Evolutionary conservation across 768 basidiomycete species (phyloP), one percentile per base, ranked within the genome.

Genomic region (Boletus barrowsii): DNA sequence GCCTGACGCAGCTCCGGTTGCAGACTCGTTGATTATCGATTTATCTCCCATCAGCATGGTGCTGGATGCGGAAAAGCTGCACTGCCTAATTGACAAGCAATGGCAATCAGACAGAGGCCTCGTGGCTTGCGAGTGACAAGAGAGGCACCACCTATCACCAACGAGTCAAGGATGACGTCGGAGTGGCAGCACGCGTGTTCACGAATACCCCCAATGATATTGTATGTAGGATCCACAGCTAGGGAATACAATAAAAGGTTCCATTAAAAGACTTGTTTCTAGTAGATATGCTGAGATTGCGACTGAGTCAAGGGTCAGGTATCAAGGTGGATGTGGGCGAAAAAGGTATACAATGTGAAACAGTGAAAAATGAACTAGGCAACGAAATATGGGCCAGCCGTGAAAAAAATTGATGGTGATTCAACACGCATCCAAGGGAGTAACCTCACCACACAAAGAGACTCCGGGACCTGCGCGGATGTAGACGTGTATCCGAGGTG

Each of bases 241-340:
- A 62, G 35, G 52, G 61, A 58, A 58, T 69, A 68, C 64, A 68
- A 17, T 52, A 50, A 53, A 66, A 51, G 18, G 36, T 50, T 64
- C 59, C 62, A 64, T 59, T 66, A 58, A 66, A 29, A 56, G 43
- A 30, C 54, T 29, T 55, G 64, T 55, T 58, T 66, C 66, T 68
- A 66, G 36, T 67, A 60, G 47, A 53, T 49, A 65, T 66, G 66
- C 56, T 45, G 56, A 56, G 56, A 60, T 60, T 61, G 63, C 10
- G 54, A 61, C 53, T 45, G 47, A 50, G 36, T 47, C 24, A 40
- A 51, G 41, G 49, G 60, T 57, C 51, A 63, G 65, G 61, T 66
- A 65, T 68, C 56, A 49, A 46, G 48, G 35, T 54, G 55, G 47
- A 57, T 68, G 65, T 51, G 53, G 20, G 42, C 18, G 54, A 36